Conservation (phyloP, 2,329 filamentous ascomycete genomes). For the Fusarium goolgardi region DNA sequence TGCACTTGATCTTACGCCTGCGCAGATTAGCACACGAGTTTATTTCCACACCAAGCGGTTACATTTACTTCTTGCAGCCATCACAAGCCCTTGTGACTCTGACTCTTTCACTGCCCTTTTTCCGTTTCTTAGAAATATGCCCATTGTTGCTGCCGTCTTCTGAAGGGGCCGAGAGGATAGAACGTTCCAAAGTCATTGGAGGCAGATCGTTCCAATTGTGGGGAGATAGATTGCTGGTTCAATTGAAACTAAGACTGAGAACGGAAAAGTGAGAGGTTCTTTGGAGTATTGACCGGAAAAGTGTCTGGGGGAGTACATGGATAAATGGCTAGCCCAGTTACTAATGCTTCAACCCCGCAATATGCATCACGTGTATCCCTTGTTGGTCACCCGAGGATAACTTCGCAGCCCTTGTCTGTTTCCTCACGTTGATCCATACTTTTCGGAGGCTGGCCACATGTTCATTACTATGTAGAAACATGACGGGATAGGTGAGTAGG, state of each 20-base stretch:
- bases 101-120: conserved; percentile 42
- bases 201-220: conserved; percentile 1
- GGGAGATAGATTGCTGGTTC: background rate
- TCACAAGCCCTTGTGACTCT: conserved; percentile 46
- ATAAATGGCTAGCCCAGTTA: conserved; percentile 1
- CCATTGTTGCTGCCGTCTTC: conserved; percentile 16
- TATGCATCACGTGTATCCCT: conserved; percentile 13
- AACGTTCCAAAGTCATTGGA: conserved; percentile 29
- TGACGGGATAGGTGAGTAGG: accelerated
- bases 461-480: background rate
- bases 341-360: conserved; percentile 13
- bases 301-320: conserved; percentile 19
- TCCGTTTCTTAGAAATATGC: conserved; percentile 36
- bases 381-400: background rate
- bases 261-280: conserved; percentile 20
- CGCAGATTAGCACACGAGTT: conserved; percentile 17
- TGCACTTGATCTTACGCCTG: conserved; percentile 46
- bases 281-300: conserved; percentile 18
- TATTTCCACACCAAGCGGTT: background rate
- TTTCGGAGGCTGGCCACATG: background rate
- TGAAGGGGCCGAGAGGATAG: conserved; percentile 19
- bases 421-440: background rate
- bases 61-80: conserved; percentile 44
- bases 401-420: background rate
- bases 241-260: conserved; percentile 1